phyloP scores from a whole-genome alignment of 139 green algal genomes.

The Pseudopediastrum boryanum region DNA sequence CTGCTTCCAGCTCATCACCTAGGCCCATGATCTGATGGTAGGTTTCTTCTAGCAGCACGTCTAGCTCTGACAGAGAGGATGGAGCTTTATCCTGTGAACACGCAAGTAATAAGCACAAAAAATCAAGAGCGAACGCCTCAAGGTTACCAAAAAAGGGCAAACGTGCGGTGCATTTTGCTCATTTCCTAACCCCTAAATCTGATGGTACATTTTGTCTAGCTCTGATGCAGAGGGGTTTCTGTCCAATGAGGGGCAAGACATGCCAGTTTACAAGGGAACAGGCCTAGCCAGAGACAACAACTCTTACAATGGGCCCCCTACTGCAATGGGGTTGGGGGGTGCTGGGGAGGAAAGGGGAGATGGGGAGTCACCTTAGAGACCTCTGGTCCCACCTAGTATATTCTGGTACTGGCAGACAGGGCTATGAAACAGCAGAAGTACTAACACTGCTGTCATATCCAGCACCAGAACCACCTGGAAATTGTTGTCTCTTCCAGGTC shows the following conservation, averaged over 20 bases:
- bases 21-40: conserved; percentile 40
- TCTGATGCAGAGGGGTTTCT: not conserved
- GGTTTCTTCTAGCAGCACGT: conserved; percentile 67
- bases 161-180: not conserved
- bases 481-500: no score
- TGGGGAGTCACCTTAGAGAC: no score
- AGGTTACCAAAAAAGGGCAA: not conserved
- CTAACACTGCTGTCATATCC: no score
- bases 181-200: not conserved
- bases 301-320: no score
- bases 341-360: no score
- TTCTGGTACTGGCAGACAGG: no score
- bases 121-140: not conserved
- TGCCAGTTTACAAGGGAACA: not conserved
- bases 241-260: not conserved
- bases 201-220: not conserved
- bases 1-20: not conserved
- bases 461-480: no score
- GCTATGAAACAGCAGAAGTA: no score
- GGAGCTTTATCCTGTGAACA: conserved; percentile 65
- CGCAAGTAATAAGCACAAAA: not conserved
- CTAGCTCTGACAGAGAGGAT: conserved; percentile 62
- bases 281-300: no score
- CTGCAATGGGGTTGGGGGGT: no score
- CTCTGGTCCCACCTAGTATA: no score